Evolutionary conservation across 2,329 filamentous ascomycete genomes (phyloP).

Genomic region (Xenoacremonium recifei): DNA sequence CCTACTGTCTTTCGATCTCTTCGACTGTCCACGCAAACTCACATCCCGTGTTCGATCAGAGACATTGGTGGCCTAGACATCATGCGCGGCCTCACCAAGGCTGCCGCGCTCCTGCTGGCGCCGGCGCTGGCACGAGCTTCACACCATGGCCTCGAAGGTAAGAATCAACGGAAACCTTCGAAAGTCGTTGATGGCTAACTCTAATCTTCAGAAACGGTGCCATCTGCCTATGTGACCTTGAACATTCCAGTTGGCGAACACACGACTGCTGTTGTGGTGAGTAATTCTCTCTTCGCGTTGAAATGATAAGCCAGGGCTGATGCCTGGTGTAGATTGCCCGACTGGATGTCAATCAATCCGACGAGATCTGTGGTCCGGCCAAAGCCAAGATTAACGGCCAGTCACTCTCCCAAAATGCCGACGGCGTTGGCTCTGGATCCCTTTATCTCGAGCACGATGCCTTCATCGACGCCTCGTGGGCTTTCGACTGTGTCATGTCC

Average conservation of each 20-base stretch:
- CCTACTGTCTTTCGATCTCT: background rate
- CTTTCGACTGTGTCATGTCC: slow-evolving; percentile 42
- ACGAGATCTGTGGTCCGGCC: slow-evolving; percentile 43
- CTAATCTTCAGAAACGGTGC: slow-evolving; percentile 5
- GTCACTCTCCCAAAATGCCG: slow-evolving; percentile 36
- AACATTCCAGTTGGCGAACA: slow-evolving; percentile 14
- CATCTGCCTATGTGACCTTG: slow-evolving; percentile 20
- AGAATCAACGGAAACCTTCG: slow-evolving; percentile 1
- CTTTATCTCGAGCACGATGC: slow-evolving; percentile 38
- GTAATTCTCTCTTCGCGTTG: background rate
- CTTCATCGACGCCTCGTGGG: slow-evolving; percentile 44
- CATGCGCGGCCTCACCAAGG: slow-evolving; percentile 29
- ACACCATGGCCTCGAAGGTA: slow-evolving; percentile 3
- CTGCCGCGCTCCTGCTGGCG: slow-evolving; percentile 25
- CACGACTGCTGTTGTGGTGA: slow-evolving; percentile 21
- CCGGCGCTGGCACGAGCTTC: slow-evolving; percentile 18
- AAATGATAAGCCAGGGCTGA: slow-evolving; percentile 4
- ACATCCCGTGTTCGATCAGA: slow-evolving; percentile 1
- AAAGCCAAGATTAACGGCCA: slow-evolving; percentile 49
- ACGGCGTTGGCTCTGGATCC: slow-evolving; percentile 40
- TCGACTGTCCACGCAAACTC: background rate
- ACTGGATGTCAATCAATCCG: slow-evolving; percentile 45
- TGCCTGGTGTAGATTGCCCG: slow-evolving; percentile 34
- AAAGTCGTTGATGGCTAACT: background rate
- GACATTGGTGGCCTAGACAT: slow-evolving; percentile 9